Conservation (phyloP, 805 yeast species). For the Zygotorulaspora chibaensis region DNA sequence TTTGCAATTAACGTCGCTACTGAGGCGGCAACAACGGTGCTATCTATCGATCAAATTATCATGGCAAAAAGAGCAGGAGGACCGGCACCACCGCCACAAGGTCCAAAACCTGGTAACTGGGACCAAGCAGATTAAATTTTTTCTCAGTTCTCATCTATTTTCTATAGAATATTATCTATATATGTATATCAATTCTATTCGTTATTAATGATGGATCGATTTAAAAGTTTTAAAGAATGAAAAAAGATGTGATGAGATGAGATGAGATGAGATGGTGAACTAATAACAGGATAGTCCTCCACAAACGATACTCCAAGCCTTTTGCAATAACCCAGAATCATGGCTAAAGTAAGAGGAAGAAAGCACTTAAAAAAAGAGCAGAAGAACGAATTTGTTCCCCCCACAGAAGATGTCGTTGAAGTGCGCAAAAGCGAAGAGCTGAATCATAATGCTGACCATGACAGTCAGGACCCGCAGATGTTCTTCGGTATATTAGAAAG, state of each 20-base stretch:
- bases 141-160: not conserved
- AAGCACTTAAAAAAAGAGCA: constrained; percentile 34
- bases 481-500: constrained; percentile 87
- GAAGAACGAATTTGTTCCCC: constrained; percentile 23
- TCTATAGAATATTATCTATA: constrained; percentile 1
- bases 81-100: constrained; percentile 79
- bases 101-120: constrained; percentile 91
- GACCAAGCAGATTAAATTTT: constrained; percentile 72
- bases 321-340: not conserved
- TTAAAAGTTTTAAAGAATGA: constrained; percentile 8
- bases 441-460: constrained; percentile 11
- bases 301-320: not conserved
- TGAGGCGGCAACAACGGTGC: constrained; percentile 81
- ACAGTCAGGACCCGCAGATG: constrained; percentile 31
- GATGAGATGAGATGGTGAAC: constrained; percentile 7
- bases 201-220: constrained; percentile 2
- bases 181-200: not conserved
- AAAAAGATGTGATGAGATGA: constrained; percentile 19
- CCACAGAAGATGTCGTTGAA: constrained; percentile 6
- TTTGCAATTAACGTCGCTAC: constrained; percentile 92
- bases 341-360: constrained; percentile 42
- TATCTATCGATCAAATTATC: constrained; percentile 93
- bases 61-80: constrained; percentile 99
- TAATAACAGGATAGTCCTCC: not conserved
- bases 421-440: constrained; percentile 4